Evolutionary conservation across 768 basidiomycete species (phyloP).

Genomic region (Xerocomellus dryophilus): DNA sequence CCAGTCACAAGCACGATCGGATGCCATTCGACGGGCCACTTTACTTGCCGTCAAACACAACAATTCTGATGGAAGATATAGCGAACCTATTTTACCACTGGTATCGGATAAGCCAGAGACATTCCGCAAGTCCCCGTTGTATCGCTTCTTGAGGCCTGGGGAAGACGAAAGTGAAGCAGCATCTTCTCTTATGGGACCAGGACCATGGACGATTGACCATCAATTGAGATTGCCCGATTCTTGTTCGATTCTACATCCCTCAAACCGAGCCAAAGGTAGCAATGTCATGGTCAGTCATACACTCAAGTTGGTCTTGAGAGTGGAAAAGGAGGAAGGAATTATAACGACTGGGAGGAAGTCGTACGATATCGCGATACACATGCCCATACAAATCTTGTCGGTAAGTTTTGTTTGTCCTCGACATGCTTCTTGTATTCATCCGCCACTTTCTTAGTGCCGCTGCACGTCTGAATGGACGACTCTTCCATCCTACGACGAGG

Average conservation of each 20-base stretch:
- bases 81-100: conserved; percentile 72
- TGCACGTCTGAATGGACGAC: conserved; percentile 79
- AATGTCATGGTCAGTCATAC: conserved; percentile 74
- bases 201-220: conserved; percentile 83
- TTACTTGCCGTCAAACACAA: conserved; percentile 59
- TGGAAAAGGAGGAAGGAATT: conserved; percentile 69
- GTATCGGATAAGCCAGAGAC: conserved; percentile 64
- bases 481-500: conserved; percentile 70
- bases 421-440: not conserved
- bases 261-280: conserved; percentile 56
- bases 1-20: conserved; percentile 65
- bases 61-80: conserved; percentile 42
- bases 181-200: conserved; percentile 66
- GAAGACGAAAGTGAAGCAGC: conserved; percentile 55
- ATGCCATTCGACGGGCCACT: conserved; percentile 56
- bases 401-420: conserved; percentile 42
- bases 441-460: conserved; percentile 51
- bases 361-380: conserved; percentile 84
- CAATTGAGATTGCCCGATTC: conserved; percentile 66
- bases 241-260: conserved; percentile 63
- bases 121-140: conserved; percentile 64
- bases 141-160: conserved; percentile 45
- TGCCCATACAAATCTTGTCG: conserved; percentile 83
- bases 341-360: conserved; percentile 75
- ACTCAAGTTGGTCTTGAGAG: conserved; percentile 78